Conservation (phyloP, 2,329 filamentous ascomycete species). For the Colletotrichum trifolii region DNA sequence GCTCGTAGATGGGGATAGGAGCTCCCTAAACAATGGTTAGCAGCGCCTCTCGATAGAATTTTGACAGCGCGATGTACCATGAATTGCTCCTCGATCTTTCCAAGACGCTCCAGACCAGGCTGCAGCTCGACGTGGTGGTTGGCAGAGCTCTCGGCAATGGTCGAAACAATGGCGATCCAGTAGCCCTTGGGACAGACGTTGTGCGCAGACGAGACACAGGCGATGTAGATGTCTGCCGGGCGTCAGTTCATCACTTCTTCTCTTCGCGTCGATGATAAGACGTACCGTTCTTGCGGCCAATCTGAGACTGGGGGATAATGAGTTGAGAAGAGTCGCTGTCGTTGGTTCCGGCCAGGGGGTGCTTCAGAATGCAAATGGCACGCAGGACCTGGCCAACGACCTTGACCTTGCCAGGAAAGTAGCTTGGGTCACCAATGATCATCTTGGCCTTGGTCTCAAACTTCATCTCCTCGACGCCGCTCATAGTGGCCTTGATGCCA, state of each 20-base stretch:
- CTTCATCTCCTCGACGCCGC: slow-evolving; percentile 88
- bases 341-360: slow-evolving; percentile 90
- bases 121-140: slow-evolving; percentile 98
- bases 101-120: slow-evolving; percentile 90
- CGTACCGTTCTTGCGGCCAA: slow-evolving; percentile 94
- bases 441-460: slow-evolving; percentile 97
- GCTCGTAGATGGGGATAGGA: slow-evolving; percentile 94
- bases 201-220: slow-evolving; percentile 93
- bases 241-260: slow-evolving; percentile 25
- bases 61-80: slow-evolving; percentile 65
- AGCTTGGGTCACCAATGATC: slow-evolving; percentile 95
- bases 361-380: slow-evolving; percentile 97
- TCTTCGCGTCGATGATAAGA: slow-evolving; percentile 12
- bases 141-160: slow-evolving; percentile 88
- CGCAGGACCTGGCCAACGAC: slow-evolving; percentile 91
- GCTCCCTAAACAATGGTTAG: slow-evolving; percentile 62
- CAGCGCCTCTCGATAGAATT: not conserved
- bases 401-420: slow-evolving; percentile 91
- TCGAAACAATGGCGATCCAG: slow-evolving; percentile 98
- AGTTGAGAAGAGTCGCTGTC: slow-evolving; percentile 91
- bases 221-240: slow-evolving; percentile 90
- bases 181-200: slow-evolving; percentile 99
- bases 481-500: slow-evolving; percentile 98
- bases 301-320: slow-evolving; percentile 97
- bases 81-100: slow-evolving; percentile 96